Conservation (phyloP, 2,329 filamentous ascomycete species). For the Teratosphaeria pseudoeucalypti region DNA sequence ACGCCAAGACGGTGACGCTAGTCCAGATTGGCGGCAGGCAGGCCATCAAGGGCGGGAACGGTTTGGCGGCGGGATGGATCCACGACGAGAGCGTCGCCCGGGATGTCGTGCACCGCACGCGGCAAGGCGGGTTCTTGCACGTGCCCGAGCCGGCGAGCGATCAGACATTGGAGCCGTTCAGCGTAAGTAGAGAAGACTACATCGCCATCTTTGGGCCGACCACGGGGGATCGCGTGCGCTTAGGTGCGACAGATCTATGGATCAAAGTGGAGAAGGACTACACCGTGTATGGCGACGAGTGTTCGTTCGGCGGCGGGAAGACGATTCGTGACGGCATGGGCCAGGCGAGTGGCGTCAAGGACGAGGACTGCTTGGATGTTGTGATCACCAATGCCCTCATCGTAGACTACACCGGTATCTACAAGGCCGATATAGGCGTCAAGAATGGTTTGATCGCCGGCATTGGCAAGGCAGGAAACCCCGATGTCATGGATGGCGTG, state of each 20-base stretch:
- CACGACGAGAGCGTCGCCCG: slow-evolving; percentile 51
- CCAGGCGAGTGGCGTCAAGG: slow-evolving; percentile 67
- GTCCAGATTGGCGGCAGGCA: slow-evolving; percentile 78
- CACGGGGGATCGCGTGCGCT: slow-evolving; percentile 69
- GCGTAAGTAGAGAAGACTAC: slow-evolving; percentile 71
- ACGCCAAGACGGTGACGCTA: slow-evolving; percentile 78
- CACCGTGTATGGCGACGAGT: slow-evolving; percentile 83
- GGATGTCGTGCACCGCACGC: slow-evolving; percentile 57
- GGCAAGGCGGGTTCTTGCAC: slow-evolving; percentile 69
- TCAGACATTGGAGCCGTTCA: slow-evolving; percentile 48
- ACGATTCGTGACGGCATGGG: slow-evolving; percentile 92
- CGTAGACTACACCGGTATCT: slow-evolving; percentile 84
- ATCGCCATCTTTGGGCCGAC: slow-evolving; percentile 88
- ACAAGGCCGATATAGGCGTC: slow-evolving; percentile 92
- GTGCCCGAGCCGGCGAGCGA: slow-evolving; percentile 53
- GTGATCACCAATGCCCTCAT: slow-evolving; percentile 85
- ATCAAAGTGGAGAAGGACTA: slow-evolving; percentile 78
- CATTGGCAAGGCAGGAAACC: slow-evolving; percentile 91
- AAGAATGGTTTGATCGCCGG: slow-evolving; percentile 77
- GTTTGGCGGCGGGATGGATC: slow-evolving; percentile 61
- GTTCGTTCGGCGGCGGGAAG: slow-evolving; percentile 90
- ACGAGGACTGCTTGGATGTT: slow-evolving; percentile 66
- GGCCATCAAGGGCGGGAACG: slow-evolving; percentile 76
- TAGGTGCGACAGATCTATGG: slow-evolving; percentile 83
- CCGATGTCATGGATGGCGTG: slow-evolving; percentile 92